These are phyloP conservation scores for Cyclostephanos invisitatus DNA, from an alignment of 108 stramenopile genomes.

Conservation along the genomic window DNA sequence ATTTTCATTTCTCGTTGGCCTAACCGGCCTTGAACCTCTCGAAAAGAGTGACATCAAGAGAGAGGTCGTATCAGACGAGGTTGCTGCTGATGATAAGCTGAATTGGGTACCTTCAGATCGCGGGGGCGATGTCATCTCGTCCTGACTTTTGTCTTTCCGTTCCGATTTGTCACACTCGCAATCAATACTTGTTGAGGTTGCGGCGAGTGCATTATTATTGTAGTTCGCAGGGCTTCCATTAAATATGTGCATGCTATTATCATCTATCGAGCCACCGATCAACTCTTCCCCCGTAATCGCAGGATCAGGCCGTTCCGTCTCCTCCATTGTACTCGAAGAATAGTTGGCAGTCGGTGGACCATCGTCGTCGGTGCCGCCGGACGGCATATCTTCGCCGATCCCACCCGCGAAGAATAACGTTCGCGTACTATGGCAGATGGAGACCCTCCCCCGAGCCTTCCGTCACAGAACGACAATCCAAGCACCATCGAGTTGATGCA, in stretches of 20 bases:
- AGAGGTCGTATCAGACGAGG: background rate
- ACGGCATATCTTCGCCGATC: background rate
- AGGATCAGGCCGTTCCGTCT: background rate
- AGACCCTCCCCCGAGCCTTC: background rate
- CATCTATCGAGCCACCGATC: background rate
- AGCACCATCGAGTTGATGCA: background rate
- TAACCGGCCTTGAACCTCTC: conserved; percentile 7
- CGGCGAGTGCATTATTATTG: background rate
- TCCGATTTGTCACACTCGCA: background rate
- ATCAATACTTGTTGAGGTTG: too few species aligned
- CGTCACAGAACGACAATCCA: background rate
- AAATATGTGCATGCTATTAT: background rate
- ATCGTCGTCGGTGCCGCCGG: background rate
- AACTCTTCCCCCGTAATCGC: too few species aligned
- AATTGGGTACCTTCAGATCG: background rate
- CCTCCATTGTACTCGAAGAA: background rate
- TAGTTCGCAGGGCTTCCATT: background rate
- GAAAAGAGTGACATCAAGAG: conserved; percentile 12
- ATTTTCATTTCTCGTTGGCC: conserved; percentile 12
- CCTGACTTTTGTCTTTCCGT: background rate
- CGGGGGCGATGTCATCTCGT: background rate
- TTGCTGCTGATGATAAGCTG: background rate
- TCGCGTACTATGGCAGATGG: background rate
- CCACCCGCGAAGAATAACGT: too few species aligned
- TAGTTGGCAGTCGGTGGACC: background rate